Evolutionary conservation across 2,329 filamentous ascomycete genomes (phyloP), one percentile per base, ranked within the genome.

Genomic region (Colletotrichum sansevieriae): DNA sequence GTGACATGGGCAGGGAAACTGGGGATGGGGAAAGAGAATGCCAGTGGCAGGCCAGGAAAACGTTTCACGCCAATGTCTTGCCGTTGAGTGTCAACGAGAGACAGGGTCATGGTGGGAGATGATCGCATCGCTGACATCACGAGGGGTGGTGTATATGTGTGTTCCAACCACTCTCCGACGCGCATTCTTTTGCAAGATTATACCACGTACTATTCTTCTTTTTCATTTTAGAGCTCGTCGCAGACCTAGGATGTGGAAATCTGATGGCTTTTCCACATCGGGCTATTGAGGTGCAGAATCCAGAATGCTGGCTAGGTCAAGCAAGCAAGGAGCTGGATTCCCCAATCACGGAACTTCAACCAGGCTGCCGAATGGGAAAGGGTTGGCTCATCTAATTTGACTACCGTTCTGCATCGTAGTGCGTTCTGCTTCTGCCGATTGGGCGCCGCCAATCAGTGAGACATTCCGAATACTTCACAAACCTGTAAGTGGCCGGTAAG

Each of bases 81-180:
- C 29, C 18, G 6, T 55, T 33, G 35, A 20, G 3, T 47, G 25
- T 35, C 9, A 3, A 47, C 9, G 41, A 49, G 35, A 18, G 7
- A 39, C 43, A 66, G 41, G 49, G 47, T 41, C 39, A 15, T 47
- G 22, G 6, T 12, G 1, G 5, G 20, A 18, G n/a, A 33, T 44
- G 13, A 33, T 25, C 15, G 49, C 13, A 44, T 63, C 44, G 43
- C 63, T 62, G 63, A 69, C 43, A 69, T 52, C 56, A 69, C 56
- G 20, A 57, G 35, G 43, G 12, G 39, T 33, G 35, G 20, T 29
- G 29, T 29, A 29, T 29, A 6, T 18, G 18, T 18, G 18, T 29
- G 55, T 33, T 65, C 61, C 65, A 59, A 52, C 46, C 65, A 12
- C 62, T 43, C 39, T 13, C 12, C 18, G 22, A 33, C 43, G 55